phyloP scores from a whole-genome alignment of 2,329 filamentous ascomycete species.

The Cladophialophora exuberans region DNA sequence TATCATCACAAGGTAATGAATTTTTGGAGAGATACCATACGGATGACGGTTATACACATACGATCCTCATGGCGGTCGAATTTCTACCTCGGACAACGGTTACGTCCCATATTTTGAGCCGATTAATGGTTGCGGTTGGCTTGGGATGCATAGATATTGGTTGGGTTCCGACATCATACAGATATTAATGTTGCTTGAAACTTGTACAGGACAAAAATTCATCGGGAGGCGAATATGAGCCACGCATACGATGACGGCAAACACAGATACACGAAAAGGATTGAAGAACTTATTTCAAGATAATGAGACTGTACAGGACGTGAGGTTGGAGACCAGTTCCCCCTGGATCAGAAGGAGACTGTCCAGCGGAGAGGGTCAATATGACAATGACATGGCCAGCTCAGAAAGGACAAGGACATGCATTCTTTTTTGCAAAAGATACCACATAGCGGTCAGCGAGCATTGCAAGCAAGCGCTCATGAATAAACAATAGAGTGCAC shows the following conservation, averaged over 20 bases:
- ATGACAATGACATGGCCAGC: too few species aligned
- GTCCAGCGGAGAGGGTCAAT: too few species aligned
- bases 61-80: neutral
- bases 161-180: neutral
- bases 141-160: slow-evolving; percentile 7
- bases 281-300: neutral
- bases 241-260: slow-evolving; percentile 20
- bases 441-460: too few species aligned
- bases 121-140: neutral
- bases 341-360: too few species aligned
- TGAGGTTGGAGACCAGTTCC: too few species aligned
- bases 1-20: slow-evolving; percentile 68
- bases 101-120: neutral
- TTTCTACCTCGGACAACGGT: slow-evolving; percentile 1
- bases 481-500: too few species aligned
- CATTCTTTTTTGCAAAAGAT: too few species aligned
- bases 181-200: slow-evolving; percentile 14
- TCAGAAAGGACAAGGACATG: too few species aligned
- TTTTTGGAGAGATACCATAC: slow-evolving; percentile 1
- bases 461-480: too few species aligned
- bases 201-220: slow-evolving; percentile 1
- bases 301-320: slow-evolving; percentile 8
- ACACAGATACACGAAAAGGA: neutral
- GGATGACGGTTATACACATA: neutral
- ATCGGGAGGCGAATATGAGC: slow-evolving; percentile 5